Base-by-base conservation (phyloP, 192 early-diverging fungal species). In the Coemansia aciculifera region DNA sequence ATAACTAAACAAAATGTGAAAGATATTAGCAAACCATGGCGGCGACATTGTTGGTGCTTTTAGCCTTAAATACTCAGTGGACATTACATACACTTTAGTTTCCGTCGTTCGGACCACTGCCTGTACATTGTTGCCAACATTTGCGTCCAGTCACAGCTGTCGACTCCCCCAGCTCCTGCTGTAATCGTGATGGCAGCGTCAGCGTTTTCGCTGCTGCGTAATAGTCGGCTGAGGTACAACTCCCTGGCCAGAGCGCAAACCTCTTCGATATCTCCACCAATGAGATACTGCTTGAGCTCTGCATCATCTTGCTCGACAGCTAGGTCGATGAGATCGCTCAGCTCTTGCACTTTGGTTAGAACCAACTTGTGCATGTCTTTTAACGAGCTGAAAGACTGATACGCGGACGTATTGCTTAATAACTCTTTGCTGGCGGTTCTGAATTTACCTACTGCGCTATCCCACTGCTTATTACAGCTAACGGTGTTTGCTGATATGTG, bases 121-220 rank as follows among this genome's bases (percentile, higher is more conserved):
- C 0, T 69, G 78, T 9, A 85, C 87, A 77, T 90, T 85, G 71
- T 89, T 85, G 75, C 87, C 84, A 36, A 87, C 90, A 34, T 88
- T 85, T 17, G 88, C 77, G 36, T 86, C 90, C 13, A 89, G 80
- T 23, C 88, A 74, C 42, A 90, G 83, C 83, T 91, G 86, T 39
- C 90, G 44, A 43, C 87, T 69, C 8, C 86, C 86, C 59, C 74
- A 76, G 32, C 79, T 82, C 66, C 86, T 64, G 74, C 90, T 83
- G 24, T 85, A 77, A 36, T 73, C 21, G 73, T 89, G 86, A 73
- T 19, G 75, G 84, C 7, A 81, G 87, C 15, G 84, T 66, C 71
- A 86, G 77, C 8, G 72, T 77, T 36, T 66, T 52, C n/a, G 24
- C 43, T 32, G 39, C 51, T 5, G 34, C 19, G 44, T 23, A 70